Percentiles rank a stretch among this genome's conserved stretches.
Evolutionary conservation across 1,284 basidiomycete genomes (phyloP).

Genomic region (Ceratobasidium sp.): DNA sequence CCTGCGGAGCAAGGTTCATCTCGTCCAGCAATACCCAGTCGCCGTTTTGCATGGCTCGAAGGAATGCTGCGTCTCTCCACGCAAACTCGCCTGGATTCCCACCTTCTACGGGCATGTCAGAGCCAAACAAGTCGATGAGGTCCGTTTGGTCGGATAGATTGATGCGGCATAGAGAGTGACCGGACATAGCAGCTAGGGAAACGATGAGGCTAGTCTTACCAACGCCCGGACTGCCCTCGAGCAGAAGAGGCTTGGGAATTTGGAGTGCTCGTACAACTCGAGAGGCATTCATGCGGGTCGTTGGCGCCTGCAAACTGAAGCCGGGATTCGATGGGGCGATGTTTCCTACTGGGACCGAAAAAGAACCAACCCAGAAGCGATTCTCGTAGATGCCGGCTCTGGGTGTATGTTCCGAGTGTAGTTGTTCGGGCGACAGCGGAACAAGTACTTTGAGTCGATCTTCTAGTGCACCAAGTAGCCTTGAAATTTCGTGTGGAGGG

Average conservation of each 20-base stretch:
- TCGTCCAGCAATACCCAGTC: slow-evolving; percentile 98
- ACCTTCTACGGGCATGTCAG: slow-evolving; percentile 94
- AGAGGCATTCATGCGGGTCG: slow-evolving; percentile 87
- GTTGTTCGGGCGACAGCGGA: slow-evolving; percentile 51
- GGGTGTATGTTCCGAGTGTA: slow-evolving; percentile 78
- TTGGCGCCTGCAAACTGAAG: slow-evolving; percentile 90
- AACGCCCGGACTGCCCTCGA: slow-evolving; percentile 99
- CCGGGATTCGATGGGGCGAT: slow-evolving; percentile 45
- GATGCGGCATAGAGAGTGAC: slow-evolving; percentile 89
- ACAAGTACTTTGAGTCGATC: slow-evolving; percentile 54
- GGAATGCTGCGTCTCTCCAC: slow-evolving; percentile 97
- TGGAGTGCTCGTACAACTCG: slow-evolving; percentile 91
- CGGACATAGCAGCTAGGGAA: slow-evolving; percentile 83
- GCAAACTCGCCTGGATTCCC: slow-evolving; percentile 91
- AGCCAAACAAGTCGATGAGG: slow-evolving; percentile 94
- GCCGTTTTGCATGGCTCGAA: slow-evolving; percentile 90
- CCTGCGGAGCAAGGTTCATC: slow-evolving; percentile 97
- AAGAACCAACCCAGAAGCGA: slow-evolving; percentile 74
- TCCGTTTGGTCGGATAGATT: slow-evolving; percentile 99
- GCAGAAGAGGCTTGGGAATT: slow-evolving; percentile 87
- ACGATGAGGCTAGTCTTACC: slow-evolving; percentile 96
- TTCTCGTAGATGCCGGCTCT: slow-evolving; percentile 59
- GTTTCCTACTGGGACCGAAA: slow-evolving; percentile 71
- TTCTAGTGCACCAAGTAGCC: slow-evolving; percentile 47
- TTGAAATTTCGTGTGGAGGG: slow-evolving; percentile 6